These are phyloP conservation scores for Coemansia sp. DNA, from an alignment of 192 early-diverging fungal species.

Conservation along the genomic window DNA sequence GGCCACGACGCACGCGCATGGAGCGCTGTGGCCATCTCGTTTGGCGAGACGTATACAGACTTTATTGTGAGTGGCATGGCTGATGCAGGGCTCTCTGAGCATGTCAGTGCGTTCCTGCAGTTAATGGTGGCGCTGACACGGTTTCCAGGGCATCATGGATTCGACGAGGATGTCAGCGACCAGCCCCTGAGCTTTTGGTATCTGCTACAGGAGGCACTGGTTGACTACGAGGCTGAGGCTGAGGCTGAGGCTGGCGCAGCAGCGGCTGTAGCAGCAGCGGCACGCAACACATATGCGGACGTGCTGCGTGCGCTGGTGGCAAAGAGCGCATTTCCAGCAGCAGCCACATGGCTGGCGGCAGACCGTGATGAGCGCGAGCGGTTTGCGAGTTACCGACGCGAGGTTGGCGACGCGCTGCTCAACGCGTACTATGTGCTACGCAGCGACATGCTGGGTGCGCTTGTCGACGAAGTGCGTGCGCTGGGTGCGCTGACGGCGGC, in stretches of 20 bases:
- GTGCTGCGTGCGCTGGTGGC: conserved; percentile 57
- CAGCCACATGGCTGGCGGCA: conserved; percentile 58
- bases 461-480: conserved; percentile 35
- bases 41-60: conserved; percentile 48
- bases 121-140: conserved; percentile 64
- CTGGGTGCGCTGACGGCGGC: conserved; percentile 27
- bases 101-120: conserved; percentile 25
- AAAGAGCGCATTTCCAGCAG: conserved; percentile 61
- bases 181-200: conserved; percentile 75
- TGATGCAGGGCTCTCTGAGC: conserved; percentile 9
- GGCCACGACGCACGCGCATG: conserved; percentile 30
- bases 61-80: conserved; percentile 22
- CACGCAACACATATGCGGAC: conserved; percentile 54
- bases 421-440: conserved; percentile 68
- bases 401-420: conserved; percentile 72
- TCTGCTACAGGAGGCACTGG: conserved; percentile 66
- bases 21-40: conserved; percentile 31
- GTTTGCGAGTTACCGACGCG: conserved; percentile 65
- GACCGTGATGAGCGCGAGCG: conserved; percentile 60
- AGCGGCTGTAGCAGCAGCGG: conserved; percentile 21
- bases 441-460: conserved; percentile 55
- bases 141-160: conserved; percentile 68
- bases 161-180: conserved; percentile 69
- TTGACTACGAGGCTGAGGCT: conserved; percentile 46
- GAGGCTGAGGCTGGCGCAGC: conserved; percentile 23